Evolutionary conservation across 108 stramenopile species (phyloP).

Genomic region (Cyclotella cryptica): DNA sequence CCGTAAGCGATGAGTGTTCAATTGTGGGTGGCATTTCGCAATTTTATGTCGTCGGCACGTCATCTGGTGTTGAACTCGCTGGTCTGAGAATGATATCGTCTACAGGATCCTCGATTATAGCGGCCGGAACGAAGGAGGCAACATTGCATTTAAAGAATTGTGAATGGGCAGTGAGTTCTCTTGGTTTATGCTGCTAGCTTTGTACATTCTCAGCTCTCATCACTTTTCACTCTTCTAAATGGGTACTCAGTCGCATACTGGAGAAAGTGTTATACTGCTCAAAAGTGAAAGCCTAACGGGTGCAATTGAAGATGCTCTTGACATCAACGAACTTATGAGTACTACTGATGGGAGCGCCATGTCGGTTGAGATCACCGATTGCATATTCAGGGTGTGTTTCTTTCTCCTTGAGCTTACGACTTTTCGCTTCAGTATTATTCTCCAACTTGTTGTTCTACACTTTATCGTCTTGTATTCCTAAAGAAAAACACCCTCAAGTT

Average conservation of each 20-base stretch:
- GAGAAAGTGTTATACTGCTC: constrained; percentile 36
- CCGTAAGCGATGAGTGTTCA: constrained; percentile 24
- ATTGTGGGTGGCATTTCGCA: constrained; percentile 43
- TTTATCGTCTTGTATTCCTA: not conserved
- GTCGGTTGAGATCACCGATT: constrained; percentile 36
- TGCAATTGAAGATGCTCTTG: not conserved
- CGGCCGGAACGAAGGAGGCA: constrained; percentile 28
- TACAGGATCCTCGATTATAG: constrained; percentile 43
- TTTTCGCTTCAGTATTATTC: not conserved
- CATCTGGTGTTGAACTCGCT: constrained; percentile 28
- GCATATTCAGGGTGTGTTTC: constrained; percentile 13
- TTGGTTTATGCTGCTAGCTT: not conserved
- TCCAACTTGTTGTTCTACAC: not conserved
- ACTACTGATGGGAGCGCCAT: constrained; percentile 27
- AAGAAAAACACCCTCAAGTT: constrained; percentile 20
- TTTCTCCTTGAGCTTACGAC: not conserved
- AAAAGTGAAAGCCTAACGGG: constrained; percentile 3
- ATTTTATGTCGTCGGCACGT: constrained; percentile 34
- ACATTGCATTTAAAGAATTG: constrained; percentile 38
- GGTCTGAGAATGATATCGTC: constrained; percentile 43
- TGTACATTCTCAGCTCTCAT: not conserved
- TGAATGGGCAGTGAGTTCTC: constrained; percentile 34
- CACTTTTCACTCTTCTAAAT: not conserved
- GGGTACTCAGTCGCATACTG: constrained; percentile 18
- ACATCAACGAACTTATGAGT: constrained; percentile 4